A percentile compares a stretch with the other conserved stretches of the same genome.
These are phyloP conservation scores for Drechslerella coelobrocha DNA, from an alignment of 2,329 filamentous ascomycete genomes.

Conservation along the genomic window DNA sequence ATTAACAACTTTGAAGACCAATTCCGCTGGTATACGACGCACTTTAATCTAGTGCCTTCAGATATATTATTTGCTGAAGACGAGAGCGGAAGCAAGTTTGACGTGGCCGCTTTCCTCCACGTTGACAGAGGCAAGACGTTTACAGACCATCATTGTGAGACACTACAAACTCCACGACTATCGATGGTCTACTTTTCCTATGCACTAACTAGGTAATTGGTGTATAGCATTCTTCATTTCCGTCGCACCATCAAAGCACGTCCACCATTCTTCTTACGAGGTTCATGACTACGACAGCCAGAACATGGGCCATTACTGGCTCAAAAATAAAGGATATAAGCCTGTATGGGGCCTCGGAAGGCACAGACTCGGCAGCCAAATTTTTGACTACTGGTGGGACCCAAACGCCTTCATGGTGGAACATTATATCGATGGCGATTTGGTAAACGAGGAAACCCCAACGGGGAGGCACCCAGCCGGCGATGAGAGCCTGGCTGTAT, in stretches of 20 bases:
- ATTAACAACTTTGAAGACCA: conserved; percentile 54
- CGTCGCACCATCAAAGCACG: conserved; percentile 59
- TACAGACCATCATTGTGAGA: conserved; percentile 63
- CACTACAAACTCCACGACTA: too few species aligned
- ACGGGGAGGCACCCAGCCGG: conserved; percentile 59
- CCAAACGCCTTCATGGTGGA: conserved; percentile 70
- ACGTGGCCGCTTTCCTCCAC: conserved; percentile 64
- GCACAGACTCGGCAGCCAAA: conserved; percentile 73
- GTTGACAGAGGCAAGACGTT: conserved; percentile 63
- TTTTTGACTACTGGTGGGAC: conserved; percentile 77
- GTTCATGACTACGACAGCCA: conserved; percentile 76
- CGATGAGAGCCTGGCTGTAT: conserved; percentile 59
- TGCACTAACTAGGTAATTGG: too few species aligned
- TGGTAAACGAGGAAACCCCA: conserved; percentile 67
- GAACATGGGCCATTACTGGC: conserved; percentile 73
- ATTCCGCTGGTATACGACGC: conserved; percentile 55
- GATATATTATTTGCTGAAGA: conserved; percentile 56
- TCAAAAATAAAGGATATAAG: conserved; percentile 68
- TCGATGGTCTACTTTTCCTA: too few species aligned
- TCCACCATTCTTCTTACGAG: conserved; percentile 74
- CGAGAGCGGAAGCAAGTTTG: conserved; percentile 52
- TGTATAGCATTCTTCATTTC: conserved; percentile 43
- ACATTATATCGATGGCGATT: conserved; percentile 74
- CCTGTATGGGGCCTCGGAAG: conserved; percentile 75
- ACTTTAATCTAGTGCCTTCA: conserved; percentile 56